These are phyloP conservation scores for Daldinia bambusicola DNA, from an alignment of 495 filamentous ascomycete species.

Conservation along the genomic window DNA sequence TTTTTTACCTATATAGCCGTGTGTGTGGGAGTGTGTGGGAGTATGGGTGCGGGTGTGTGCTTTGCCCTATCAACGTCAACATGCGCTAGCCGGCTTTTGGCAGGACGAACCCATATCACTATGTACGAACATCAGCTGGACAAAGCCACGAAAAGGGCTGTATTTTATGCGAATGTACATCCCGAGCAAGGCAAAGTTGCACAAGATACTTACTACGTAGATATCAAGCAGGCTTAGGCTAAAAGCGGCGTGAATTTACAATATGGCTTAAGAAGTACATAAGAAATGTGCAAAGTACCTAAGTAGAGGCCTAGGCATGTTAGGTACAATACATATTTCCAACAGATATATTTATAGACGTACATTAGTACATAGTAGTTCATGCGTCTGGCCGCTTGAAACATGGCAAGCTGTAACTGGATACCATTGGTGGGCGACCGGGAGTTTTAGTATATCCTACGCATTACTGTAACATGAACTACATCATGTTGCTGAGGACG, in stretches of 20 bases:
- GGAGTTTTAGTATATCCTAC: not conserved
- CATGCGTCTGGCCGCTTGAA: not conserved
- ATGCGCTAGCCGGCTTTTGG: not conserved
- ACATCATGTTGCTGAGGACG: constrained; percentile 9
- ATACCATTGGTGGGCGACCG: constrained; percentile 3
- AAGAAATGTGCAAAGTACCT: not conserved
- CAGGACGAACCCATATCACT: not conserved
- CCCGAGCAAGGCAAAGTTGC: not conserved
- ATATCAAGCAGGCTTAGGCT: not conserved
- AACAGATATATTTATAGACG: not conserved
- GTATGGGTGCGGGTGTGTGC: not conserved
- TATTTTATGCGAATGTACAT: not conserved
- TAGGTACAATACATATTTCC: too few species aligned
- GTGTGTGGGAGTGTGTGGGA: not conserved
- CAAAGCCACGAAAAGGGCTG: not conserved
- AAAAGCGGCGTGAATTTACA: constrained; percentile 2
- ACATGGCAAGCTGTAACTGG: constrained; percentile 13
- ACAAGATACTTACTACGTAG: not conserved
- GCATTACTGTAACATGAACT: constrained; percentile 7
- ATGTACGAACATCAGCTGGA: not conserved
- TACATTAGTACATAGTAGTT: not conserved
- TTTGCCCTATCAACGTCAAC: not conserved
- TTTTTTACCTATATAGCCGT: too few species aligned
- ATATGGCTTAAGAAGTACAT: not conserved
- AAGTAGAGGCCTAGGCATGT: too few species aligned